Evolutionary conservation across 805 yeast species (phyloP).

Genomic region (Kuraishia hungarica): DNA sequence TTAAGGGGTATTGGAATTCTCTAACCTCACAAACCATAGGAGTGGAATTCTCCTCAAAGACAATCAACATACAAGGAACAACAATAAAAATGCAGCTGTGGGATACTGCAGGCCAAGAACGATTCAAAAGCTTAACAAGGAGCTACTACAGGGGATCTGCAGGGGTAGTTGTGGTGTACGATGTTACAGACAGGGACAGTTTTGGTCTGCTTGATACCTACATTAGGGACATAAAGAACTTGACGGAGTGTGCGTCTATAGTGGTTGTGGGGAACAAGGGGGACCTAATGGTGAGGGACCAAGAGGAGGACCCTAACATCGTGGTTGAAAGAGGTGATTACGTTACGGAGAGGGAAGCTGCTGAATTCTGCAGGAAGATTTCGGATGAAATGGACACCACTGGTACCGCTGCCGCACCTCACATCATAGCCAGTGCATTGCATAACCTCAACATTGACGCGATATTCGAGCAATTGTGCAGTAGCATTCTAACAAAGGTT

Average conservation of each 20-base stretch:
- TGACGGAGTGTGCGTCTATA: slow-evolving; percentile 20
- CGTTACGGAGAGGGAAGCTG: slow-evolving; percentile 25
- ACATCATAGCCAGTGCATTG: slow-evolving; percentile 30
- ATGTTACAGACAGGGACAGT: slow-evolving; percentile 16
- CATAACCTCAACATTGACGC: slow-evolving; percentile 31
- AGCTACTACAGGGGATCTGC: slow-evolving; percentile 28
- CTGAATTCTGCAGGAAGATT: slow-evolving; percentile 21
- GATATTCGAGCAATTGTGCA: slow-evolving; percentile 29
- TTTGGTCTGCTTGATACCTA: slow-evolving; percentile 20
- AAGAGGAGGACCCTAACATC: too few species aligned
- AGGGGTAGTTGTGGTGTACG: slow-evolving; percentile 27
- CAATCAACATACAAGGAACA: slow-evolving; percentile 12
- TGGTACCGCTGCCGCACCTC: slow-evolving; percentile 19
- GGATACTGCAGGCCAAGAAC: slow-evolving; percentile 30
- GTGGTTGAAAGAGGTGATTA: slow-evolving; percentile 4
- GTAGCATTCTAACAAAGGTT: slow-evolving; percentile 33
- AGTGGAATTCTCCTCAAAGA: slow-evolving; percentile 27
- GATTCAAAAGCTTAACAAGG: slow-evolving; percentile 28
- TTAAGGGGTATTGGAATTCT: slow-evolving; percentile 18
- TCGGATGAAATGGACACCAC: slow-evolving; percentile 15
- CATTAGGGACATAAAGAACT: slow-evolving; percentile 20
- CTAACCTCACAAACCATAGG: slow-evolving; percentile 29
- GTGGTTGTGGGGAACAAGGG: slow-evolving; percentile 26
- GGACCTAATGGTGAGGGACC: slow-evolving; percentile 12
- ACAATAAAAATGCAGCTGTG: slow-evolving; percentile 24